Evolutionary conservation across 1,139 yeast genomes (phyloP).

Genomic region (Geotrichum reessii): DNA sequence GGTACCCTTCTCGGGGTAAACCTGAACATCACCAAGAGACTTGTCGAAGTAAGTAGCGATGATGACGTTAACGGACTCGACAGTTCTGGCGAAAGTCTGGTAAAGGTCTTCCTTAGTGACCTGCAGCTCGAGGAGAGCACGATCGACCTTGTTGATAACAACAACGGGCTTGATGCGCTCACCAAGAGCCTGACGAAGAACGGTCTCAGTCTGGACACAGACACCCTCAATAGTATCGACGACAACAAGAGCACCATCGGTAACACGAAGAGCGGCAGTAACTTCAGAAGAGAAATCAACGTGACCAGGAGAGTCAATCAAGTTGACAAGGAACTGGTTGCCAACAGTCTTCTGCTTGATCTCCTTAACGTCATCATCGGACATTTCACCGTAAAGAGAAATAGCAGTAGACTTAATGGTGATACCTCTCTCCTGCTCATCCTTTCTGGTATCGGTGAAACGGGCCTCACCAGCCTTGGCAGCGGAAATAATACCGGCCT

Average conservation of each 20-base stretch:
- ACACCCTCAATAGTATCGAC: conserved; percentile 99
- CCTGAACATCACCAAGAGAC: conserved; percentile 93
- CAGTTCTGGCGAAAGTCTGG: conserved; percentile 97
- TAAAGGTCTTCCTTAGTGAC: conserved; percentile 98
- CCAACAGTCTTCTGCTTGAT: conserved; percentile 93
- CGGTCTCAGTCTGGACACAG: conserved; percentile 99
- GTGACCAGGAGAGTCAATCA: conserved; percentile 99
- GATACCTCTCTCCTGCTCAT: conserved; percentile 99
- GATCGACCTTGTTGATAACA: conserved; percentile 97
- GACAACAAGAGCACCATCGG: conserved; percentile 99
- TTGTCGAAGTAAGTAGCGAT: conserved; percentile 92
- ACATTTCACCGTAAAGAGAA: conserved; percentile 86
- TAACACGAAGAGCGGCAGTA: conserved; percentile 99
- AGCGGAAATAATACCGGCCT: conserved; percentile 99
- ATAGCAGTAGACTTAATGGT: conserved; percentile 98
- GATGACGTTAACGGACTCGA: conserved; percentile 97
- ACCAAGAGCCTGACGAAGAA: conserved; percentile 97
- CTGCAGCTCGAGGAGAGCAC: conserved; percentile 98
- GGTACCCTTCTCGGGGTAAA: conserved; percentile 98
- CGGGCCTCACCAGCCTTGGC: conserved; percentile 99
- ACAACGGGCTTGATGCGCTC: conserved; percentile 99
- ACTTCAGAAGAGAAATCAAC: conserved; percentile 99
- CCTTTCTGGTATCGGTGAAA: conserved; percentile 99
- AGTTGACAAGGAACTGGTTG: conserved; percentile 91
- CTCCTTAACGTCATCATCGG: conserved; percentile 89